Base-by-base conservation (phyloP, 345 rosid species). In the Raphanus sativus region DNA sequence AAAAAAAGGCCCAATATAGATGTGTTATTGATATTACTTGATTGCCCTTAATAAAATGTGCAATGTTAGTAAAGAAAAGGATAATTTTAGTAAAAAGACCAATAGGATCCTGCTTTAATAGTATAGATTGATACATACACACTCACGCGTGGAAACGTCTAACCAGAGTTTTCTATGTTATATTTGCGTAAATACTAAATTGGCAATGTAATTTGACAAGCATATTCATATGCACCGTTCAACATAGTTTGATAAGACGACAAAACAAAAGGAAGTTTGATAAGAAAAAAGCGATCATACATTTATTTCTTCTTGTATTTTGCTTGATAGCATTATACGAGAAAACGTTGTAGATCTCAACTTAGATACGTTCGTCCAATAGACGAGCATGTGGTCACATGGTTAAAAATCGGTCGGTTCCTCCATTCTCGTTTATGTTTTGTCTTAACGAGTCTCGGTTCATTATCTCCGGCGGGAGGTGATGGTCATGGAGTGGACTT, bases 321-420 rank as follows among this genome's bases (percentile, higher is more conserved):
- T 28, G 24, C 40, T 69, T 62, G 65, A 70, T 28, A 13, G 42
- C 45, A 62, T 34, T 52, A 76, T 24, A 48, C 56, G 25, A 76
- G 75, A 52, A 75, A 75, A 34, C 64, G 10, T 34, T 33, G 42
- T 61, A 62, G 48, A 69, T 76, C 64, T 34, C 80, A 61, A 61
- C n/a, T n/a, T n/a, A 52, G 21, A 62, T 16, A 65, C 56, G 48
- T 78, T 33, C 0, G 34, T 63, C 28, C 16, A 66, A 78, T 24
- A 33, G 34, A 34, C 1, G 15, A 17, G 69, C 74, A 78, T 79
- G 82, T 79, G 82, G 61, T 54, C 82, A 74, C 82, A 68, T 79
- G 78, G 21, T 59, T 8, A 12, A 67, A 67, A 61, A 68, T 74
- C 66, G 78, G 82, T 79, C 78, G 78, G 78, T 52, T 79, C 75